Percentiles rank a stretch among this genome's conserved stretches.
phyloP scores from a whole-genome alignment of 1,139 yeast species.

The Hyphopichia buzzinii region DNA sequence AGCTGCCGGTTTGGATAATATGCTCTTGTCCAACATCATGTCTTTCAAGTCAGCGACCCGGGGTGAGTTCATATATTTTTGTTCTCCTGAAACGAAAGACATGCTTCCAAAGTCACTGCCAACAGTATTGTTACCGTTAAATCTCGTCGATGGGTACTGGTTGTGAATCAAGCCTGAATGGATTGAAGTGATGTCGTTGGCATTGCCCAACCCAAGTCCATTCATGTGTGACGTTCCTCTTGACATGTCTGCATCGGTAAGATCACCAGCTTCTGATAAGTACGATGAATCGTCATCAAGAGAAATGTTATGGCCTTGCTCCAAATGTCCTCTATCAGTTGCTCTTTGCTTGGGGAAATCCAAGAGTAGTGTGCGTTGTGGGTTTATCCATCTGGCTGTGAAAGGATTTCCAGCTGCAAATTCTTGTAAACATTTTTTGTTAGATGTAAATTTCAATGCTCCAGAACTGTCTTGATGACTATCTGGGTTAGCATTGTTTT shows the following conservation, averaged over 20 bases:
- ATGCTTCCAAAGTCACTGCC: slow-evolving; percentile 1
- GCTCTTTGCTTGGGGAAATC: slow-evolving; percentile 9
- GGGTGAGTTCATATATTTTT: slow-evolving; percentile 24
- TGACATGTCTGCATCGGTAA: slow-evolving; percentile 6
- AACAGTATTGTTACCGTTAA: slow-evolving; percentile 9
- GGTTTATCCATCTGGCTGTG: slow-evolving; percentile 32
- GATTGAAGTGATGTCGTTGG: slow-evolving; percentile 42
- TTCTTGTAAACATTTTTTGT: slow-evolving; percentile 24
- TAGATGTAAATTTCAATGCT: slow-evolving; percentile 8
- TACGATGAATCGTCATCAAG: slow-evolving; percentile 5
- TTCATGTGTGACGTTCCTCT: slow-evolving; percentile 4
- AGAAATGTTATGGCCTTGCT: slow-evolving; percentile 1
- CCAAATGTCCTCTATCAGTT: slow-evolving; percentile 5
- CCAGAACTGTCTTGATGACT: slow-evolving; percentile 9
- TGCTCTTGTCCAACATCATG: slow-evolving; percentile 23
- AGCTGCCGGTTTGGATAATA: slow-evolving; percentile 4
- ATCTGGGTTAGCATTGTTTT: slow-evolving; percentile 9
- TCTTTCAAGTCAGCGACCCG: slow-evolving; percentile 48
- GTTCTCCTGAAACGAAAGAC: slow-evolving; percentile 1
- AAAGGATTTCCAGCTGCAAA: slow-evolving; percentile 33
- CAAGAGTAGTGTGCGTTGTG: slow-evolving; percentile 25
- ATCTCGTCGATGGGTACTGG: slow-evolving; percentile 9
- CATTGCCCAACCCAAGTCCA: slow-evolving; percentile 40
- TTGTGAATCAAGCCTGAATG: slow-evolving; percentile 30
- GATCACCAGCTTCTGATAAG: slow-evolving; percentile 6